Percentiles rank a stretch among this genome's conserved stretches.
Evolutionary conservation across 306 rosid species (phyloP).

Genomic region (Delonix regia): DNA sequence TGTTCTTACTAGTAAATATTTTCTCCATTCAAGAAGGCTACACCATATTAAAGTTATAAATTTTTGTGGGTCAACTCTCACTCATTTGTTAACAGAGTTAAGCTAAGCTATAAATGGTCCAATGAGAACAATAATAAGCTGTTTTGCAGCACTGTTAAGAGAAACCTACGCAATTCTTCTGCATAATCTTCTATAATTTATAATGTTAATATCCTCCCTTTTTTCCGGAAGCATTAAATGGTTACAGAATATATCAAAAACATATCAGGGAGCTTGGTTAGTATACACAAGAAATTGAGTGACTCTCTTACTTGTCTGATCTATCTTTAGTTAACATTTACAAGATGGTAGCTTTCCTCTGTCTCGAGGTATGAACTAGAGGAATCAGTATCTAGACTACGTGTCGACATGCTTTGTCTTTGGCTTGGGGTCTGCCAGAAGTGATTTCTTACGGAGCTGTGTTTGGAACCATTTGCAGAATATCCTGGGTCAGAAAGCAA

Average conservation of each 20-base stretch:
- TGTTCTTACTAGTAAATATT: no score
- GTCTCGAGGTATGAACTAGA: conserved; percentile 51
- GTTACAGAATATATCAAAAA: not conserved
- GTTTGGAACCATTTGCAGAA: conserved; percentile 64
- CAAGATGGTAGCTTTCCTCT: conserved; percentile 46
- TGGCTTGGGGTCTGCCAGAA: conserved; percentile 79
- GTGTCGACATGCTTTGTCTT: conserved; percentile 63
- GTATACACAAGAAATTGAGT: not conserved
- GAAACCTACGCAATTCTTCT: not conserved
- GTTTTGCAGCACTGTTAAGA: not conserved
- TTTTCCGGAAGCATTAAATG: not conserved
- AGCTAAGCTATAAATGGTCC: not conserved
- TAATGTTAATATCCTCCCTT: not conserved
- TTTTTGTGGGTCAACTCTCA: not conserved
- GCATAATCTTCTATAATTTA: not conserved
- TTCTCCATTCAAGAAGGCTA: no score
- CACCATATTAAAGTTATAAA: not conserved
- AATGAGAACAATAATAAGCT: not conserved
- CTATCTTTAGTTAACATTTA: conserved; percentile 42
- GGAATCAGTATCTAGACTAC: conserved; percentile 51
- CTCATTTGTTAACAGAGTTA: not conserved
- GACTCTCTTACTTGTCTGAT: conserved; percentile 37
- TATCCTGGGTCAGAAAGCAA: conserved; percentile 79
- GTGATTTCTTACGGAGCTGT: conserved; percentile 66
- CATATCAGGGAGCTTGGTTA: not conserved